These are phyloP conservation scores for Fragaria vesca DNA, from an alignment of 306 rosid species.

Conservation along the genomic window DNA sequence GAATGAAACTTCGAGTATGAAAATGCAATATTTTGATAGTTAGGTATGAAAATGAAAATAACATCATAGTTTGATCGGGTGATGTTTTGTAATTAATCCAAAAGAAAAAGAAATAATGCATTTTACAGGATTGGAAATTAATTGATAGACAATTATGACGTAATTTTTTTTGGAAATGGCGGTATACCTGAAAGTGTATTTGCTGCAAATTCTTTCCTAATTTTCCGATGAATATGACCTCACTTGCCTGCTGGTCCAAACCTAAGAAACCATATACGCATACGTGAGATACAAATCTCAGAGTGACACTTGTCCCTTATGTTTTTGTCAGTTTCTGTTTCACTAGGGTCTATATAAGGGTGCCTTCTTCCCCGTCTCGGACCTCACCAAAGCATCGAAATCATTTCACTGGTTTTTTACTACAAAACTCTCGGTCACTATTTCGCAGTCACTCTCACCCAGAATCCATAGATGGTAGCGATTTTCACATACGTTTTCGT, in stretches of 20 bases:
- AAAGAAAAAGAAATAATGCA: too few species aligned
- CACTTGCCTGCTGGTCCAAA: neutral
- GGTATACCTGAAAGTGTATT: neutral
- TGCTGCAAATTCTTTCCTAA: neutral
- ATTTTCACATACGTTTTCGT: constrained; percentile 17
- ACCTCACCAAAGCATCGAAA: neutral
- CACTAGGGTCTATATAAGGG: constrained; percentile 6
- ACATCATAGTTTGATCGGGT: too few species aligned
- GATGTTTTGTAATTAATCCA: too few species aligned
- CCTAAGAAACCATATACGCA: neutral
- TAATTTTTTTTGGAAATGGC: neutral
- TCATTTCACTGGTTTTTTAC: neutral
- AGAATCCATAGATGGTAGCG: constrained; percentile 35
- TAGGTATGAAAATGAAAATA: too few species aligned
- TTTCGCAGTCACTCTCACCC: neutral
- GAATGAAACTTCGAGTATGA: too few species aligned
- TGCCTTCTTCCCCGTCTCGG: neutral
- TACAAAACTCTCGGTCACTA: neutral
- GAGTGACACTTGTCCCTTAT: neutral
- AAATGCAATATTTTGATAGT: too few species aligned
- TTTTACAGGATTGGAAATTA: neutral
- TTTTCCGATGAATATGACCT: neutral
- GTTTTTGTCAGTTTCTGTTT: neutral
- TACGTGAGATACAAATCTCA: neutral
- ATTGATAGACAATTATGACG: neutral